Evolutionary conservation across 805 yeast genomes (phyloP), one percentile per base, ranked within the genome.

Genomic region (Wickerhamiella shivajii): DNA sequence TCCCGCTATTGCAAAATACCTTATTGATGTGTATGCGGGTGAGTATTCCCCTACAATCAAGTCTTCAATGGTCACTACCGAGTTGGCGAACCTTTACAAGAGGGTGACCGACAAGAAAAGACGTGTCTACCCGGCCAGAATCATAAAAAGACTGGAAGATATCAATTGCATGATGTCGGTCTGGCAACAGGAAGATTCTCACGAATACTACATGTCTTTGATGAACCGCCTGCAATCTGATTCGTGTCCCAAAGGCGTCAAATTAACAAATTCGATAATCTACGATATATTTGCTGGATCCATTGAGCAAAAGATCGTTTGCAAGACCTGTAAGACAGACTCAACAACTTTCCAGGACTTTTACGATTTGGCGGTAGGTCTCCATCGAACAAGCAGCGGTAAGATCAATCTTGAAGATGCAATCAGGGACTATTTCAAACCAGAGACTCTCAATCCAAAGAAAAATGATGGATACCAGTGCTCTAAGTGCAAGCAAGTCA

Each of bases 161-260:
- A 81, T 87, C 47, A 84, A 84, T 55, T 81, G 93, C 52, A 80
- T 81, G 93, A 83, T 85, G 93, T 74, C 84, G 28, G 90, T 76
- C 53, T 85, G 94, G 94, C 85, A 83, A 56, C 98, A 90, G 55
- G 97, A 90, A 56, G 98, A 90, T 56, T 78, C 94, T 1, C 98
- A 90, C 56, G 98, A 90, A 57, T 90, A 85, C 58, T 81, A 77
- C 53, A 85, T 85, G 96, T 80, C 93, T 9, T 61, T 85, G 40
- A 67, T 85, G 66, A 71, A 87, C 6, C 60, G 95, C 33, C 58
- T 85, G 33, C 97, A 85, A 56, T 96, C 85, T 51, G 96, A 85
- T 51, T 68, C 81, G 9, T 83, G 90, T 1, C 97, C 97, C 23
- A 76, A 70, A 50, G 95, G 94, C n/a, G 66, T 61, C 29, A 85